Base-by-base conservation (phyloP, 495 filamentous ascomycete species). In the Bombardia bombarda region DNA sequence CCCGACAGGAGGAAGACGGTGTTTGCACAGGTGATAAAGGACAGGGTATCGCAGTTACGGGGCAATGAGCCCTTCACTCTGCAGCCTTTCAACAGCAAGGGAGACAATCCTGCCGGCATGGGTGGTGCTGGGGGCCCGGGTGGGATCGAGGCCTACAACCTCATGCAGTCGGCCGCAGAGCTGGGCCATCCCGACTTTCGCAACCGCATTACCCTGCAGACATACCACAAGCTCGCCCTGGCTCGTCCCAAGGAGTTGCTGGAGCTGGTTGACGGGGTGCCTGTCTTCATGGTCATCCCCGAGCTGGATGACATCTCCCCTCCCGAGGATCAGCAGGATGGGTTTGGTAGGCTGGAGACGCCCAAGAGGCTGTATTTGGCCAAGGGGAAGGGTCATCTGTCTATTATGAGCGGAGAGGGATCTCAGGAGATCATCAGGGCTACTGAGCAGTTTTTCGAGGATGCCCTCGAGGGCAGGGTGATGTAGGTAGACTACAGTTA, bases 81-180 rank as follows among this genome's bases (percentile, higher is more conserved):
- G 4, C 51, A 47, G 5, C 41, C 54, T 1, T 45, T 69, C 28
- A 62, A 49, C n/a, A 13, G 39, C 8, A 47, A 54, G 3, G 68
- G 68, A 2, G 60, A 68, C 22, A 72, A 68, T 32, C 58, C 57
- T 1, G 46, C 44, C 16, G 65, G 61, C 14, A 33, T 43, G 24
- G 32, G 8, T 6, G 32, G 32, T 7, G 8, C 32, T 6, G 32
- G 32, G 5, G 32, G 32, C 8, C 46, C 40, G 0, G 39, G 46
- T 1, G 46, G 40, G 0, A 9, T 31, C 7, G 46, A 48, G 34
- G 38, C 39, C 18, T 42, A 43, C 26, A 8, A 20, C 4, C 44
- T 58, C 38, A 32, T 51, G 43, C 20, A 42, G 38, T 41, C 32
- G 12, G 52, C 40, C 0, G 23, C n/a, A 0, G 42, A 49, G 1